Evolutionary conservation across 305 asterid species (phyloP), one percentile per base, ranked within the genome.

Genomic region (Rubia occidens): DNA sequence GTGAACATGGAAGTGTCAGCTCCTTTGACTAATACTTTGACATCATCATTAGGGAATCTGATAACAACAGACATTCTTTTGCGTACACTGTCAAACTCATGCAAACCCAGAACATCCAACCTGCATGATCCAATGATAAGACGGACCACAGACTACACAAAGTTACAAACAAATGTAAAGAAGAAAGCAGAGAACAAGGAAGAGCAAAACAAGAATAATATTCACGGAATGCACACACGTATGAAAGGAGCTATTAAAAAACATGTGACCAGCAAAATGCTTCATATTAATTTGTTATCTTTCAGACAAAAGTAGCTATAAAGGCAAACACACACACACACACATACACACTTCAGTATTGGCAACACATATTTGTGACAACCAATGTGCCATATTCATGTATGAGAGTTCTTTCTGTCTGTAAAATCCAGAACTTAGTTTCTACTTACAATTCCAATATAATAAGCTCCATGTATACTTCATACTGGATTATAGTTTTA

Each of bases 61-160:
- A 95, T 81, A 69, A 91, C 85, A 40, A 89, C 99, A 6, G 97
- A 95, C 99, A 95, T 95, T 83, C 96, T 85, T 89, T 95, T 95
- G 29, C 97, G 96, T 75, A 86, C 95, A 75, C 99, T 95, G 76
- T 95, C 99, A 79, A 95, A 95, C 84, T 95, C 97, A 74, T 95
- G 97, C 76, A 95, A 82, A 64, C 97, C 99, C 88, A 91, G 84
- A 66, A 95, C 97, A 72, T 95, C 98, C 89, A 91, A 88, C 91
- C 97, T 95, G 82, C 85, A 83, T 74, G 17, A 58, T 54, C 64
- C 68, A 49, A 59, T 17, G 13, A 40, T 67, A 58, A 66, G 62
- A 58, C 24, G 66, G 44, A 61, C 11, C 4, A n/a, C 11, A 54
- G 17, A 37, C 18, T n/a, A 54, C 53, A 37, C 26, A 51, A 51